Conservation (phyloP, 169 alveolate species). For the Babesia ovata region DNA sequence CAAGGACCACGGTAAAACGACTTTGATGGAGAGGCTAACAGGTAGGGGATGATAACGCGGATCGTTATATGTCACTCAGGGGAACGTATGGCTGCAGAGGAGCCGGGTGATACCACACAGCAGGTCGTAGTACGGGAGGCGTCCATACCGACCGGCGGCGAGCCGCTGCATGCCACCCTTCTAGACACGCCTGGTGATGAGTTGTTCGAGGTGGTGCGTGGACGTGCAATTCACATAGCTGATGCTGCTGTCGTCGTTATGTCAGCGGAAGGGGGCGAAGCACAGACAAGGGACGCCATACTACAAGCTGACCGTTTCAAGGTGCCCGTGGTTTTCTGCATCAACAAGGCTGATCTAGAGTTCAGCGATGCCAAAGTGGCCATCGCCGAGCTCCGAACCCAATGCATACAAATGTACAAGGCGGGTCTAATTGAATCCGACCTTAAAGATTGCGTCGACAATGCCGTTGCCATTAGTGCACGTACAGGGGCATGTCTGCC, state of each 20-base stretch:
- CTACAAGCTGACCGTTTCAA: slow-evolving; percentile 78
- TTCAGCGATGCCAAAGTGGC: slow-evolving; percentile 69
- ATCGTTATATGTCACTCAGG: neutral
- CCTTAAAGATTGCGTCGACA: slow-evolving; percentile 51
- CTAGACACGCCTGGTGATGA: slow-evolving; percentile 85
- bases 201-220: slow-evolving; percentile 75
- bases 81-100: slow-evolving; percentile 41
- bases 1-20: slow-evolving; percentile 86
- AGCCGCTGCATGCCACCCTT: slow-evolving; percentile 62
- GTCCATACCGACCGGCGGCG: slow-evolving; percentile 37
- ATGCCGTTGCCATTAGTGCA: slow-evolving; percentile 71
- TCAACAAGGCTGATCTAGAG: slow-evolving; percentile 76
- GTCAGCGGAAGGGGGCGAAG: slow-evolving; percentile 76
- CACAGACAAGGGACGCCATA: slow-evolving; percentile 78
- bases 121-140: slow-evolving; percentile 47
- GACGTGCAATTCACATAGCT: slow-evolving; percentile 79
- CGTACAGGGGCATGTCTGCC: slow-evolving; percentile 62
- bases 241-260: slow-evolving; percentile 77
- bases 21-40: slow-evolving; percentile 70
- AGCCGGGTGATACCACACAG: slow-evolving; percentile 72
- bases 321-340: slow-evolving; percentile 76
- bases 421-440: slow-evolving; percentile 64
- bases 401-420: slow-evolving; percentile 61
- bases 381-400: slow-evolving; percentile 70
- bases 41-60: slow-evolving; percentile 12